Conservation (phyloP, 257 asterid species). For the Fraxinus anomala region DNA sequence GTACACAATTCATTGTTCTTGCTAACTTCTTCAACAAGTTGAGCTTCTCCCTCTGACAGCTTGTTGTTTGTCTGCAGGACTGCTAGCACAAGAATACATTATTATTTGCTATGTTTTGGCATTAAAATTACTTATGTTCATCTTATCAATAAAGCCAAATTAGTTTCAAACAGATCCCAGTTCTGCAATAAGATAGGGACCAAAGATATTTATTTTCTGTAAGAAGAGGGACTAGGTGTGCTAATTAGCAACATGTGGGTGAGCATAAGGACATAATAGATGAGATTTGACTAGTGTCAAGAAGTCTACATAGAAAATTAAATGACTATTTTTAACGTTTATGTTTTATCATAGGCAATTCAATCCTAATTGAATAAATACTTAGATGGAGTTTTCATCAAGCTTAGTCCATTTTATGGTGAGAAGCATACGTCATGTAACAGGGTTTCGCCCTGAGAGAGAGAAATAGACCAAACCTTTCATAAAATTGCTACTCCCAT, state of each 20-base stretch:
- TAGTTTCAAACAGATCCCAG: slow-evolving; percentile 15
- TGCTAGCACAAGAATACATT: slow-evolving; percentile 32
- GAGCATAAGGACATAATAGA: background rate
- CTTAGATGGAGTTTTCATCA: background rate
- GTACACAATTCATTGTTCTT: slow-evolving; percentile 52
- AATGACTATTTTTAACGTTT: background rate
- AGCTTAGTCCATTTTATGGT: background rate
- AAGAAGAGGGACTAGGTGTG: background rate
- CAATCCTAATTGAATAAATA: background rate
- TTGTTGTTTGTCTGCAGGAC: slow-evolving; percentile 46
- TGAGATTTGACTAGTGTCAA: background rate
- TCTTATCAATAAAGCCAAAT: background rate
- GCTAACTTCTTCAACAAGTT: slow-evolving; percentile 35
- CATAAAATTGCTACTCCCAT: background rate
- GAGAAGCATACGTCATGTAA: background rate
- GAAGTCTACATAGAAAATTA: background rate
- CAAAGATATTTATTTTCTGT: background rate
- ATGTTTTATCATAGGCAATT: background rate
- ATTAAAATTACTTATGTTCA: background rate
- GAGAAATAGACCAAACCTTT: background rate
- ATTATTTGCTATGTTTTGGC: background rate
- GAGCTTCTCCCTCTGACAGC: slow-evolving; percentile 40
- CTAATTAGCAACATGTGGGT: background rate
- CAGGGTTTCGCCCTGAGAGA: background rate
- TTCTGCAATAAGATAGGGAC: background rate